Evolutionary conservation across 1,139 yeast species (phyloP), one percentile per base, ranked within the genome.

Genomic region (Sugiyamaella grinbergsii): DNA sequence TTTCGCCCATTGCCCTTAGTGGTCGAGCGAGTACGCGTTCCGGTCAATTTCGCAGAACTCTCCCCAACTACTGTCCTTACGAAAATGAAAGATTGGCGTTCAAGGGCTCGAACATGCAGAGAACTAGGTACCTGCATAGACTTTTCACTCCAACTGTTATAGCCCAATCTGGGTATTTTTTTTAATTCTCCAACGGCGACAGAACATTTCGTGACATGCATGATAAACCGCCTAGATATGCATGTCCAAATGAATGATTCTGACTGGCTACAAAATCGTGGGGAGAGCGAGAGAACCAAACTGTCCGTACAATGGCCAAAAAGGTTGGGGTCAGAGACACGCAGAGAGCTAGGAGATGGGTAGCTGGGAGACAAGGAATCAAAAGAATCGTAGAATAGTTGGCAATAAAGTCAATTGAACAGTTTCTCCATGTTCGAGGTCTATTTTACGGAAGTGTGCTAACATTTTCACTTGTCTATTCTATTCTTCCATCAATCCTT

Each of bases 241-340:
- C 45, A 41, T 41, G 45, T 31, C 20, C 15, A 28, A 41, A 41
- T 41, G 8, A 18, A 11, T 31, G 28, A 41, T 19, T 41, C 24
- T 41, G 24, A 41, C 38, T 41, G 45, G 45, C 20, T 41, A 22
- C 18, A n/a, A 16, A 41, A 31, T 31, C 37, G 37, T 19, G 45
- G 45, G 45, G 45, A 28, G 24, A 5, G n/a, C n/a, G n/a, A n/a
- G n/a, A n/a, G n/a, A n/a, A n/a, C n/a, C n/a, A n/a, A n/a, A n/a
- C n/a, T n/a, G n/a, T n/a, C n/a, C n/a, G n/a, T 34, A 18, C 23
- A 3, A 5, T 5, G 28, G 4, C 7, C 7, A 16, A 11, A 34
- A 15, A 8, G 23, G 13, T 11, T 15, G 24, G 5, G 18, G 23
- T 2, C 18, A 5, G 20, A 34, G 11, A 18, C 8, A 6, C 11